A percentile compares a stretch with the other conserved stretches of the same genome.
phyloP scores from a whole-genome alignment of 805 yeast genomes.

The Kodamaea lidongshanica region DNA sequence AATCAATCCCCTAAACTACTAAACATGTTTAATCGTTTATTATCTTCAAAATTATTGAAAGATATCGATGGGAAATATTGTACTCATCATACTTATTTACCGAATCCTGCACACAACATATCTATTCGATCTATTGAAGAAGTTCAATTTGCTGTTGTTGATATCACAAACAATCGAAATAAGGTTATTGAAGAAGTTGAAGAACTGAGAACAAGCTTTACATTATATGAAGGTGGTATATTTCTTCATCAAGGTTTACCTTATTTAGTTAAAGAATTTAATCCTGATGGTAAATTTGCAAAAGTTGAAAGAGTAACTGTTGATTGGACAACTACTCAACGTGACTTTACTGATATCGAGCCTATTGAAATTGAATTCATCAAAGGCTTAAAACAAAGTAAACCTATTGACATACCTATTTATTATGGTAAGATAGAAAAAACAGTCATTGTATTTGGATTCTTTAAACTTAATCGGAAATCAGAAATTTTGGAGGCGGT shows the following conservation, averaged over 20 bases:
- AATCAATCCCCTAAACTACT: slow-evolving; percentile 13
- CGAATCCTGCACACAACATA: slow-evolving; percentile 76
- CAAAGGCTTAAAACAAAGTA: slow-evolving; percentile 42
- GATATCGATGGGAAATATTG: slow-evolving; percentile 27
- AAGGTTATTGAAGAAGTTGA: slow-evolving; percentile 84
- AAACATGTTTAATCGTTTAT: slow-evolving; percentile 24
- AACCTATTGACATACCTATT: slow-evolving; percentile 44
- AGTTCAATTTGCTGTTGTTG: slow-evolving; percentile 81
- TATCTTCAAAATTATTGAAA: slow-evolving; percentile 31
- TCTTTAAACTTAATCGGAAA: slow-evolving; percentile 73
- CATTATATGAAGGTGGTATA: slow-evolving; percentile 87
- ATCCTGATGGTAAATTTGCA: slow-evolving; percentile 72
- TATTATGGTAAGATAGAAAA: slow-evolving; percentile 71
- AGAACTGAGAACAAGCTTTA: slow-evolving; percentile 81
- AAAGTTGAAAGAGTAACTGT: slow-evolving; percentile 84
- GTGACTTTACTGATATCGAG: slow-evolving; percentile 92
- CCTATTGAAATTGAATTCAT: slow-evolving; percentile 67
- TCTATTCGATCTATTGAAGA: slow-evolving; percentile 81
- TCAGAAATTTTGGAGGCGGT: slow-evolving; percentile 86
- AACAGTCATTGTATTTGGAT: slow-evolving; percentile 83
- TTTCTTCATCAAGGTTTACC: slow-evolving; percentile 92
- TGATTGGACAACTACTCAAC: slow-evolving; percentile 87
- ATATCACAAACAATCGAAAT: slow-evolving; percentile 71
- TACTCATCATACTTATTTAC: slow-evolving; percentile 48
- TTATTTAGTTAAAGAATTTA: slow-evolving; percentile 78